Base-by-base conservation (phyloP, 73 alveolate species). In the Paramecium pentaurelia region DNA sequence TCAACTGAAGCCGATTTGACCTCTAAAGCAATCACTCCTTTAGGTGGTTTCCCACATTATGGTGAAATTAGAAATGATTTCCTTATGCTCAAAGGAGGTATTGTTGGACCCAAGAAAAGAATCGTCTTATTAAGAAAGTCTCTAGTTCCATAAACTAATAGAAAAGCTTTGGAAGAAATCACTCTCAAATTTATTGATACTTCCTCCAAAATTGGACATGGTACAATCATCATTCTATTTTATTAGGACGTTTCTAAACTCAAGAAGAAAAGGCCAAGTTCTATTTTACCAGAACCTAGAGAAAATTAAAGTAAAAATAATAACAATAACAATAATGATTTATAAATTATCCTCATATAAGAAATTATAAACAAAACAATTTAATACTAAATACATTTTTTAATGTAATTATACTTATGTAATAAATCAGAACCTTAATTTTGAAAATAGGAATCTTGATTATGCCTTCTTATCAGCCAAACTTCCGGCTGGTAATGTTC, bases 11-110 rank as follows among this genome's bases (percentile, higher is more conserved):
- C 98, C 80, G 99, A 99, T 86, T 95, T 99, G 77, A 98, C 99
- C 32, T 97, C 93, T 86, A 99, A 99, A 97, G 96, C 95, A 95
- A 99, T 99, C 94, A 99, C 99, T 70, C 99, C 99, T 54, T 92
- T 99, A 95, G 98, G 99, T 49, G 99, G 99, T 86, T 99, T 99
- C 99, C 99, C 99, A 27, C 99, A 99, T 96, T 99, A 99, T 94
- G 99, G 99, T 77, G 97, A 92, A 64, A 99, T 99, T 94, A 96
- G 95, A 91, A 96, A 99, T 96, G 99, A 98, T 96, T 99, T 96
- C 98, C 83, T 99, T 32, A 98, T 99, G 99, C 93, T 99, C 88
- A 99, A 98, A 97, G 99, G 99, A 84, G 94, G 99, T 85, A 96
- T 98, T 87, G 97, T 97, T 94, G 99, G 99, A 92, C 97, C 99